Conservation (phyloP, 2,329 filamentous ascomycete genomes). For the Fusarium cyanostomum region DNA sequence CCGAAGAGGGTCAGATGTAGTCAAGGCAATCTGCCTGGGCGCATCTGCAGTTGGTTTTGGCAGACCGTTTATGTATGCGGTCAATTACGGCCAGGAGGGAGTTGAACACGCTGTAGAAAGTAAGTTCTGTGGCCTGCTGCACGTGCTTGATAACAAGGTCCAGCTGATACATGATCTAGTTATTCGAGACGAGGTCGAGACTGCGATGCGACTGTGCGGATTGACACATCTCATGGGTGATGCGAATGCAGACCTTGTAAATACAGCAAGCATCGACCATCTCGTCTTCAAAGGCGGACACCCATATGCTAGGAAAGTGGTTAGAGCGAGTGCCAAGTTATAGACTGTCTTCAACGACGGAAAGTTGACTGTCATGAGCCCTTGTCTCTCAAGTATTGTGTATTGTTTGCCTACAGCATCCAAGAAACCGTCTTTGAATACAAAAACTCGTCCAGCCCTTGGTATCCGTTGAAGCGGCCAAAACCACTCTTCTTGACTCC, state of each 20-base stretch:
- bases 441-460: slow-evolving; percentile 39
- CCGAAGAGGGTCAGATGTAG: slow-evolving; percentile 70
- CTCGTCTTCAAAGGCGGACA: neutral
- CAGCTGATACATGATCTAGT: slow-evolving; percentile 5
- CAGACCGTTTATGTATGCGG: slow-evolving; percentile 65
- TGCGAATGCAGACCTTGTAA: slow-evolving; percentile 5
- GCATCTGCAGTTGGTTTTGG: slow-evolving; percentile 72
- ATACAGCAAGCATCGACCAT: slow-evolving; percentile 1
- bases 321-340: too few species aligned
- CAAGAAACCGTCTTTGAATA: slow-evolving; percentile 39
- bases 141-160: neutral
- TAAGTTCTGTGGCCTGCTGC: slow-evolving; percentile 48
- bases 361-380: too few species aligned
- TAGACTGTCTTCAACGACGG: too few species aligned
- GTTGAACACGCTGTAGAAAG: slow-evolving; percentile 61
- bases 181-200: slow-evolving; percentile 69
- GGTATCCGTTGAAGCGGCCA: slow-evolving; percentile 61
- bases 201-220: slow-evolving; percentile 72
- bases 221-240: slow-evolving; percentile 61
- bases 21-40: slow-evolving; percentile 73
- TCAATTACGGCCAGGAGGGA: slow-evolving; percentile 70
- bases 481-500: slow-evolving; percentile 70
- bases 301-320: slow-evolving; percentile 1
- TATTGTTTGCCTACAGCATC: neutral
- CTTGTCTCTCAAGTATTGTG: too few species aligned